Percentiles rank a stretch among this genome's conserved stretches.
These are phyloP conservation scores for Leishmania turanica DNA, from an alignment of 208 protist species.

Conservation along the genomic window DNA sequence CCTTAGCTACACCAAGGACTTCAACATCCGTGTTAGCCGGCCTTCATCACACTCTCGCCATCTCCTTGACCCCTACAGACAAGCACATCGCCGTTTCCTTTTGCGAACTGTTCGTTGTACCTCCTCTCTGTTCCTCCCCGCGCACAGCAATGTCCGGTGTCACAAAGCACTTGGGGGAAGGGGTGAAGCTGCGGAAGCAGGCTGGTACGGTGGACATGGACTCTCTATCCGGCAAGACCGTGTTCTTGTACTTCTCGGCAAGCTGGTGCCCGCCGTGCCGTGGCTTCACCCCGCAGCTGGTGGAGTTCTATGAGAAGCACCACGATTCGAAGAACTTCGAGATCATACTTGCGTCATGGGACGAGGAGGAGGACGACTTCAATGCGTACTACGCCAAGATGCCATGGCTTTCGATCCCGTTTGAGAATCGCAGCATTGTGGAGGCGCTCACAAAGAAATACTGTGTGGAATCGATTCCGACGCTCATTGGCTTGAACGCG, in stretches of 20 bases:
- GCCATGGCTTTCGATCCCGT: slow-evolving; percentile 81
- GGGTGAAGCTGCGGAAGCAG: slow-evolving; percentile 13
- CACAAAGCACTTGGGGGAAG: slow-evolving; percentile 8
- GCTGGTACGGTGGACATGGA: slow-evolving; percentile 9
- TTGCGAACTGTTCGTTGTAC: neutral
- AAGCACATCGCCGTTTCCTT: neutral
- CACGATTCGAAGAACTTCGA: slow-evolving; percentile 84
- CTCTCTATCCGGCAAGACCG: slow-evolving; percentile 52
- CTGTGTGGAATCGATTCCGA: slow-evolving; percentile 76
- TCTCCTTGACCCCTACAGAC: neutral
- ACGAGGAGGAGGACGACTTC: slow-evolving; percentile 78
- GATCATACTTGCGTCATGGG: slow-evolving; percentile 75
- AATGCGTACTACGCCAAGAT: slow-evolving; percentile 79
- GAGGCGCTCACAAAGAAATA: slow-evolving; percentile 58
- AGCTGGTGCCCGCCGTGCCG: slow-evolving; percentile 95
- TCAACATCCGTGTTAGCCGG: neutral
- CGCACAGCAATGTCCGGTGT: slow-evolving; percentile 17
- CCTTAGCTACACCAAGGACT: neutral
- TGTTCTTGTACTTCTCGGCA: slow-evolving; percentile 92
- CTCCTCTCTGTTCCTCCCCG: neutral
- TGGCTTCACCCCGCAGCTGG: slow-evolving; percentile 87
- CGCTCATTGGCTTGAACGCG: slow-evolving; percentile 71
- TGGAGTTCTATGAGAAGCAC: slow-evolving; percentile 82
- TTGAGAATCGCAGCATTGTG: slow-evolving; percentile 34
- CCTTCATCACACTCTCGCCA: neutral